Evolutionary conservation across 257 asterid genomes (phyloP).

Genomic region (Solanum chiquidenum): DNA sequence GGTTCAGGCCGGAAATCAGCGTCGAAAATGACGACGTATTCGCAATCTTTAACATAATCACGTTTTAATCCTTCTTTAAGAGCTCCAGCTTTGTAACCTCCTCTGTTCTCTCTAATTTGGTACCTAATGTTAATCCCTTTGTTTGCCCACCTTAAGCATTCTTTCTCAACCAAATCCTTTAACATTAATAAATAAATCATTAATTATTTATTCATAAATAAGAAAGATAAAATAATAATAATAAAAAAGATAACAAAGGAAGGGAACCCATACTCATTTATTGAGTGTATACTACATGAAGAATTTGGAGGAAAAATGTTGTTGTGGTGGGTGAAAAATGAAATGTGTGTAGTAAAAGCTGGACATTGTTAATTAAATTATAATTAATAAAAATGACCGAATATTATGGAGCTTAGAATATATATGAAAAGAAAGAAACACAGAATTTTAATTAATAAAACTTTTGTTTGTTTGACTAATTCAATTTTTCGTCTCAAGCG

Average conservation of each 20-base stretch:
- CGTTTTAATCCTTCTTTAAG: slow-evolving; percentile 82
- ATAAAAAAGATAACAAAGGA: background rate
- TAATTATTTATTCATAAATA: background rate
- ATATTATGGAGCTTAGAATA: background rate
- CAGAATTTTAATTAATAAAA: no score
- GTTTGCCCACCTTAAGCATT: slow-evolving; percentile 83
- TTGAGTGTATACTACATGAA: background rate
- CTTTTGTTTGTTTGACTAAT: background rate
- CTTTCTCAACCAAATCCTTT: slow-evolving; percentile 89
- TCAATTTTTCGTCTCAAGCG: background rate
- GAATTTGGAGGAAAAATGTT: background rate
- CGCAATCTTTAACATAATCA: slow-evolving; percentile 71
- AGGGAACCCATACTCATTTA: background rate
- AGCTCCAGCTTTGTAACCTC: slow-evolving; percentile 98
- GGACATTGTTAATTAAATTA: background rate
- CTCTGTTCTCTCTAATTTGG: slow-evolving; percentile 71
- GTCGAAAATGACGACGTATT: slow-evolving; percentile 75
- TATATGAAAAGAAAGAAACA: background rate
- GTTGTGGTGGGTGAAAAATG: background rate
- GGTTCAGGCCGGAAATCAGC: slow-evolving; percentile 97
- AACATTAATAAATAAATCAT: background rate
- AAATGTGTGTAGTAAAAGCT: background rate
- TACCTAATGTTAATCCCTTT: slow-evolving; percentile 70
- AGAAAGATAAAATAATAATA: no score
- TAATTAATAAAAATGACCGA: background rate